Evolutionary conservation across 1,284 basidiomycete species (phyloP), one percentile per base, ranked within the genome.

Genomic region (Meira nashicola): DNA sequence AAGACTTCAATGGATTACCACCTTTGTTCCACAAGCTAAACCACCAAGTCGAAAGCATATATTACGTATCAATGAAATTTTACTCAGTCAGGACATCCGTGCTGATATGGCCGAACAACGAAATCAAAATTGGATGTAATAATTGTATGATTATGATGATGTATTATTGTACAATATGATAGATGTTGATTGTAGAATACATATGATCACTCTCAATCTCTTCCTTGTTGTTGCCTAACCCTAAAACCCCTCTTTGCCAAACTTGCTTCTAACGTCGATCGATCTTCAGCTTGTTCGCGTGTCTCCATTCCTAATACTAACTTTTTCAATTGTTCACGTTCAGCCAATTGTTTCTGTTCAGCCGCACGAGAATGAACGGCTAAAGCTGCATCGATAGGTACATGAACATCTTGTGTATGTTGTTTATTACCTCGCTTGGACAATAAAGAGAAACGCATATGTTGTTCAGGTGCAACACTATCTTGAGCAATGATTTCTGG

Each of bases 401-500:
- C 66, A 3, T 67, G 54, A 10, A 77, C 60, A 21, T 70, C 65
- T 48, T 71, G 67, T 12, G 73, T 71, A 49, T 64, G 69, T 77
- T 90, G 89, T 78, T 89, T 95, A 77, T 92, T 92, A 12, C 94
- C 95, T 61, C 87, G 87, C 83, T 94, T 94, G 5, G 92, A 90
- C 64, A 98, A 83, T 47, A 98, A 82, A 8, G 90, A 93, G 79
- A 99, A 99, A 67, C 87, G 88, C 92, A 97, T 97, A 39, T 87
- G 73, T 56, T 66, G 58, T 9, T 54, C 53, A 47, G 58, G 55
- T 23, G 59, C 39, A 33, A 33, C 8, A 25, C 46, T 23, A 25
- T 48, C 46, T 7, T 51, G 50, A 86, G 82, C 56, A 83, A 64
- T 50, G 82, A 83, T 87, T 75, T 91, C 74, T 58, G 15, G 59